Base-by-base conservation (phyloP, 257 asterid genomes). In the Agastache rugosa region DNA sequence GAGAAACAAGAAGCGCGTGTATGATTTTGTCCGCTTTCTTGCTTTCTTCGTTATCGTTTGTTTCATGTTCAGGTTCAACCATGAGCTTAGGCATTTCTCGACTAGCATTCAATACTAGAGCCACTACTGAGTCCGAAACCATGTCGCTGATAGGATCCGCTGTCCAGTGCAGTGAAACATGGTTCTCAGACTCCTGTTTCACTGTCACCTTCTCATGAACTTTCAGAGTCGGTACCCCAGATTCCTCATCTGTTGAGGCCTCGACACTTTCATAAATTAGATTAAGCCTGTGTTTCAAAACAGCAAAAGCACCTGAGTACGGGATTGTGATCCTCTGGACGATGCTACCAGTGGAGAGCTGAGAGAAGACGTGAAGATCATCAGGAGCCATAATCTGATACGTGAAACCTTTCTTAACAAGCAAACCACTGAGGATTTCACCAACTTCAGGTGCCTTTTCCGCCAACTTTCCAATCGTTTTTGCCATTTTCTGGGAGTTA, bases 381-480 rank as follows among this genome's bases (percentile, higher is more conserved):
- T 90, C 98, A 0, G 97, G 96, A 34, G 96, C 94, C 97, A 95
- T 88, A 72, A 95, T 87, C 86, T 95, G 99, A 83, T 95, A 95
- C 1, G 99, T 89, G 87, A 95, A 95, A 19, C 98, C 99, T 75
- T 92, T 95, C 81, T 95, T 95, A 10, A 92, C 96, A 62, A 90
- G 98, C 79, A 95, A 87, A 23, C 98, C 99, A 29, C 96, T 88
- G 35, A 95, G 96, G 17, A 82, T 77, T 80, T 85, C 96, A 5
- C 98, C 97, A 73, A 78, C 91, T 71, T 75, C 87, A 39, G 99
- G 96, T 17, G 80, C 56, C 81, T 82, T 88, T 67, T 79, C 97
- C 7, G 96, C 99, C 79, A 90, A 83, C 84, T 78, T 95, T 23
- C 99, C 98, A 11, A 92, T 85, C 8, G 90, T 75, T 86, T 95